These are phyloP conservation scores for Agrocybe pediades DNA, from an alignment of 768 basidiomycete species.

Conservation along the genomic window DNA sequence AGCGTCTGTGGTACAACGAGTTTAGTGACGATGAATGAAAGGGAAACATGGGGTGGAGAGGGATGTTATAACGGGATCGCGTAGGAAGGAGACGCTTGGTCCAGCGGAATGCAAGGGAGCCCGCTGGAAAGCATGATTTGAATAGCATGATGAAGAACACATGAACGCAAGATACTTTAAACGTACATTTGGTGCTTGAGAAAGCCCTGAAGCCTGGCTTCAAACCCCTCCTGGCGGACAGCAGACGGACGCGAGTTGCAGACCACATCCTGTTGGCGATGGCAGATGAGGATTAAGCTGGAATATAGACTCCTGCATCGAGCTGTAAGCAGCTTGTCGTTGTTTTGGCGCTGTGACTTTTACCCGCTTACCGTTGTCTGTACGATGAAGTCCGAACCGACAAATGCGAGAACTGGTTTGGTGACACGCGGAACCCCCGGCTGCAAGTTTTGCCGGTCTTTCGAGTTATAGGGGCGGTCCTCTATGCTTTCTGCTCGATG, in stretches of 20 bases:
- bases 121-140: not conserved
- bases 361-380: slow-evolving; percentile 5
- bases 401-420: not conserved
- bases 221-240: slow-evolving; percentile 16
- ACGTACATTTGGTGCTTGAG: slow-evolving; percentile 18
- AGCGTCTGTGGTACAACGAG: slow-evolving; percentile 14
- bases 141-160: not conserved
- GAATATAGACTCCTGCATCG: not conserved
- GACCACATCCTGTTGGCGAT: slow-evolving; percentile 13
- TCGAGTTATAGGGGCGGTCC: not conserved
- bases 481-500: not conserved
- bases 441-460: not conserved
- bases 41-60: slow-evolving; percentile 1
- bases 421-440: not conserved
- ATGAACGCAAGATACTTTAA: not conserved
- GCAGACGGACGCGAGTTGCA: slow-evolving; percentile 12
- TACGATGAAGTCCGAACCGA: not conserved
- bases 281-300: not conserved
- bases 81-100: not conserved
- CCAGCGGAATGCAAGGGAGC: not conserved
- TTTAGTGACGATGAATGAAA: not conserved
- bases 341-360: slow-evolving; percentile 13
- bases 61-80: not conserved
- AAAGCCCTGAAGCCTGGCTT: slow-evolving; percentile 13
- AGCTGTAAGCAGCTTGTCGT: slow-evolving; percentile 2